Evolutionary conservation across 1,139 yeast genomes (phyloP).

Genomic region (Starmera stellimalicola): DNA sequence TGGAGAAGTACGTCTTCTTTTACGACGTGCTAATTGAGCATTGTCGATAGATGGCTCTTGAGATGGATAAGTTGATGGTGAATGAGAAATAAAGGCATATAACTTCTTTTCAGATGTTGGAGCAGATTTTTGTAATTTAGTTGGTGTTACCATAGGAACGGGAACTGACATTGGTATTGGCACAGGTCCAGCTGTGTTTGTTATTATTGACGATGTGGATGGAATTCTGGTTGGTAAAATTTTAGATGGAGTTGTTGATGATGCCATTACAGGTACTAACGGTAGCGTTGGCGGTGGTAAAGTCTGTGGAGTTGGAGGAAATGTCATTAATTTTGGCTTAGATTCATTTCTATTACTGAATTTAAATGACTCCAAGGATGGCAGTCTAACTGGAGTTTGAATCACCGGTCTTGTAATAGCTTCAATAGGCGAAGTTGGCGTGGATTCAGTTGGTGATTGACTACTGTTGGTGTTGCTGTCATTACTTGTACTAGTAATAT

Average conservation of each 20-base stretch:
- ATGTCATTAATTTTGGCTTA: background rate
- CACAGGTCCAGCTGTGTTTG: background rate
- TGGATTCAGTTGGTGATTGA: background rate
- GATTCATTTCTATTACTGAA: constrained; percentile 4
- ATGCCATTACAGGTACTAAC: background rate
- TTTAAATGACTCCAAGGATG: constrained; percentile 17
- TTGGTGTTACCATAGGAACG: too few relatives aligned
- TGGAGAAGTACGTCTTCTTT: constrained; percentile 91
- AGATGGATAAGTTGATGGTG: constrained; percentile 75
- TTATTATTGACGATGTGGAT: background rate
- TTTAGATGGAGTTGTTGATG: background rate
- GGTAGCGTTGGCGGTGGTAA: constrained; percentile 1
- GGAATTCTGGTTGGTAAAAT: too few relatives aligned
- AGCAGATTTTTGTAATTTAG: background rate
- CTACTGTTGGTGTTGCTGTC: constrained; percentile 1
- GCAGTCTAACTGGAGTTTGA: constrained; percentile 17
- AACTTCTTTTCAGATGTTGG: constrained; percentile 28
- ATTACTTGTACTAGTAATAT: background rate
- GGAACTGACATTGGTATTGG: constrained; percentile 4
- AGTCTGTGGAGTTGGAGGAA: constrained; percentile 5
- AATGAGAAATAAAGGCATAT: constrained; percentile 87
- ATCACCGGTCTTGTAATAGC: constrained; percentile 1
- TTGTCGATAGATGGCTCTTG: constrained; percentile 85
- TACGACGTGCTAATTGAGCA: constrained; percentile 83
- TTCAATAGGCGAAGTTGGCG: constrained; percentile 6